Evolutionary conservation across 2,329 filamentous ascomycete genomes (phyloP).

Genomic region (Microdochium bolleyi): DNA sequence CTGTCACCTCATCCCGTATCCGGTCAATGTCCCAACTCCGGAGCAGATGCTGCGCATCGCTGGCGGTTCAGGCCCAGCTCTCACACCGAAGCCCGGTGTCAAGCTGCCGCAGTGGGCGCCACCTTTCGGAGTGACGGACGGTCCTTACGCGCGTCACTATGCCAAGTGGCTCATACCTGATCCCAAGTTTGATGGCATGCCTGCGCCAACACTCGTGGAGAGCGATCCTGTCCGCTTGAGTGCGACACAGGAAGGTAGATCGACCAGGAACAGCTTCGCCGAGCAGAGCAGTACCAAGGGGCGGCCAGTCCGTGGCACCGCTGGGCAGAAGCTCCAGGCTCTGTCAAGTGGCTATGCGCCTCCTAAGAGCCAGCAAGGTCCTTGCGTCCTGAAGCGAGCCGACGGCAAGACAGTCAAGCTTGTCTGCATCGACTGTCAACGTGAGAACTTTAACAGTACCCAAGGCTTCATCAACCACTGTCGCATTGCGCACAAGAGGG

Average conservation of each 20-base stretch:
- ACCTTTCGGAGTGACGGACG: constrained; percentile 84
- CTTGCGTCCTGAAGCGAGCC: constrained; percentile 76
- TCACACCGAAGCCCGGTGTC: constrained; percentile 54
- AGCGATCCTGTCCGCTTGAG: constrained; percentile 34
- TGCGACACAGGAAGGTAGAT: constrained; percentile 57
- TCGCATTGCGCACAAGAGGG: constrained; percentile 86
- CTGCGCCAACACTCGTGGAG: constrained; percentile 35
- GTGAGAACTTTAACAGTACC: constrained; percentile 89
- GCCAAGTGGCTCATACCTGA: constrained; percentile 92
- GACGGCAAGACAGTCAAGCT: constrained; percentile 85
- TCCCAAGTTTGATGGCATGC: constrained; percentile 69
- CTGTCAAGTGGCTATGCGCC: constrained; percentile 63
- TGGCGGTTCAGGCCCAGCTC: constrained; percentile 64
- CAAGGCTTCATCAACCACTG: constrained; percentile 99
- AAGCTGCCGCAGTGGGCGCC: constrained; percentile 69
- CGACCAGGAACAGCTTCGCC: constrained; percentile 67
- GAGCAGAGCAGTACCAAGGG: constrained; percentile 43
- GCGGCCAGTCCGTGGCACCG: constrained; percentile 37
- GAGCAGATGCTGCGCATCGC: constrained; percentile 63
- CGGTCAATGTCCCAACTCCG: constrained; percentile 59
- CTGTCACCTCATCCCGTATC: constrained; percentile 87
- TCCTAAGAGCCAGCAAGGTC: constrained; percentile 74
- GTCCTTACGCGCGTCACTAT: constrained; percentile 91
- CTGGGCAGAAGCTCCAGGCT: constrained; percentile 58
- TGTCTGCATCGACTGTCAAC: constrained; percentile 79